Evolutionary conservation across 2,329 filamentous ascomycete species (phyloP), one percentile per base, ranked within the genome.

Genomic region (Trichoderma sp.): DNA sequence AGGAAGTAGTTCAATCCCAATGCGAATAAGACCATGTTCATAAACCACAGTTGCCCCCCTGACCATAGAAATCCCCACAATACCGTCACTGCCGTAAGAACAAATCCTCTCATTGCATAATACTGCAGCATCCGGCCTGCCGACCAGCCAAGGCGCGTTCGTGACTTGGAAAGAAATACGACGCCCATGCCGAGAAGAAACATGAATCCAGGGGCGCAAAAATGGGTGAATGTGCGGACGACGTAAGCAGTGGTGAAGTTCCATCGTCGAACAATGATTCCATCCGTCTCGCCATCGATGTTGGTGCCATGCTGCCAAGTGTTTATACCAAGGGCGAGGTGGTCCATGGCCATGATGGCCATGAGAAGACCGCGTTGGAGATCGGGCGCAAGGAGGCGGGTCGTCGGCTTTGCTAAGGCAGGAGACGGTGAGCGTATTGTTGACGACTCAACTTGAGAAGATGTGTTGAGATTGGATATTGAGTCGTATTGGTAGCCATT

Each of bases 131-230:
- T 78, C 14, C 75, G 73, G 6, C 59, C 30, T 0, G 75, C 56
- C 5, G 77, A 74, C 82, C 82, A 84, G 0, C 81, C 81, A 2
- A 82, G 74, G 16, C 72, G 75, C 16, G 75, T 73, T 5, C 82
- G 78, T 30, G 82, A 83, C n/a, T 77, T 75, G 4, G 81, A 78
- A 14, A 84, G 81, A 70, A 83, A 83, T 0, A 80, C 82, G 11
- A 83, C 75, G 8, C 83, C 83, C 72, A 83, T 78, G 28, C 82
- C 83, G 4, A 84, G 75, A n/a, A 84, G 74, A 46, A 84, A 80
- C 0, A 79, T 81, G 70, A 84, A 83, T 8, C 82, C 82, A 0
- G 82, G 76, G 1, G 79, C 82, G 74, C 82, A 84, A 7, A 84
- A 77, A 26, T 84, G 82, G 0, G 82, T 81, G 4, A 84, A 73